Evolutionary conservation across 208 protist species (phyloP), one percentile per base, ranked within the genome.

Genomic region (Trichomonas tenax): DNA sequence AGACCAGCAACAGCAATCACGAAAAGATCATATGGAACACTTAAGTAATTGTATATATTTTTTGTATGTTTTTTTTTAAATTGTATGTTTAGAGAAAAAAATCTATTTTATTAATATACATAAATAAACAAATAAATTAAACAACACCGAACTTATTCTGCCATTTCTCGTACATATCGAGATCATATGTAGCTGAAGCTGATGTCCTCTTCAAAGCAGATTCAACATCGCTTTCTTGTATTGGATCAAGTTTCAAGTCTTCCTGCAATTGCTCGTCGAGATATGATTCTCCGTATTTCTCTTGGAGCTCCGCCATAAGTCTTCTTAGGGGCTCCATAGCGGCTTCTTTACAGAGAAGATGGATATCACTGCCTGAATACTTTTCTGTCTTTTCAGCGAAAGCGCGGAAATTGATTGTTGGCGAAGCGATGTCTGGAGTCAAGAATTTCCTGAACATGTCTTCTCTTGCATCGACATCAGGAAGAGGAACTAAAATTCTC

Each of bases 261-360:
- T 34, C 45, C 46, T 23, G 40, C 3, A 58, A 15, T 26, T 48
- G 40, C 51, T 93, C 86, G 38, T 93, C 86, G 10, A 93, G 38
- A 51, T 93, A 93, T 8, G 11, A 4, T 36, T 93, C 86, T 17
- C 86, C 86, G 34, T 93, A 93, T 93, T 93, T 44, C n/a, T 51
- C 44, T 36, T 93, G 86, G 34, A 93, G 31, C 0, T 93, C 45
- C 6, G 41, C 36, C 86, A 93, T 93, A 0, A 96, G 26, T 93
- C 51, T 63, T 46, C 96, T 96, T 0, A 97, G 36, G 34, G 97
- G 97, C 14, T 96, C 9, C 97, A 97, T 97, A 21, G 97, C 97
- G 17, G 97, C 97, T 96, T 97, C 97, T 96, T 97, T 97, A 84
- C 96, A 97, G 8, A 97, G 63, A 11, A 96, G 38, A 1, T 58